These are phyloP conservation scores for Chaetomiaceae sp. DNA, from an alignment of 2,329 filamentous ascomycete genomes.

Conservation along the genomic window DNA sequence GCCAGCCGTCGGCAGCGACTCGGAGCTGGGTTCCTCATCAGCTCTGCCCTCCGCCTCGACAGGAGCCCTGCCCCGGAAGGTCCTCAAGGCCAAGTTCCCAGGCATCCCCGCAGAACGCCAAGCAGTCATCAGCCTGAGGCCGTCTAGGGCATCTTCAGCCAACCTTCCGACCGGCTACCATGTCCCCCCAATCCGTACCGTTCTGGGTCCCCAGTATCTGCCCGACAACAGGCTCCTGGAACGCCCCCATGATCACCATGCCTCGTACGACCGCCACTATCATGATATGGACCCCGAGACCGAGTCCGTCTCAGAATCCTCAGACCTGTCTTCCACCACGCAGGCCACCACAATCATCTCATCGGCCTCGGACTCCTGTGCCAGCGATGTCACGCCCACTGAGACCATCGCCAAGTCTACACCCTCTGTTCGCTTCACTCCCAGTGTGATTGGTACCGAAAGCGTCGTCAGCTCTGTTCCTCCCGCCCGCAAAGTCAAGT, in stretches of 20 bases:
- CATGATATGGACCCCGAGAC: slow-evolving; percentile 29
- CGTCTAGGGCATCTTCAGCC: slow-evolving; percentile 21
- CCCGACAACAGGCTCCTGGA: slow-evolving; percentile 17
- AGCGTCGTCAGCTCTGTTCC: slow-evolving; percentile 15
- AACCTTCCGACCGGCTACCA: slow-evolving; percentile 19
- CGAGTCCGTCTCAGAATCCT: slow-evolving; percentile 34
- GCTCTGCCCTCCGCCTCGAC: slow-evolving; percentile 10
- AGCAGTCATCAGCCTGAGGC: slow-evolving; percentile 23
- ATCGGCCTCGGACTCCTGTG: slow-evolving; percentile 21
- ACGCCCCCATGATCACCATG: slow-evolving; percentile 14
- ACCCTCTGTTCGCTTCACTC: slow-evolving; percentile 26
- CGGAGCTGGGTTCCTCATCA: slow-evolving; percentile 15
- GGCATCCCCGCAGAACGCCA: slow-evolving; percentile 22
- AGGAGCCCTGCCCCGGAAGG: slow-evolving; percentile 23
- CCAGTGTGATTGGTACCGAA: slow-evolving; percentile 24
- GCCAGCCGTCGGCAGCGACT: slow-evolving; percentile 21
- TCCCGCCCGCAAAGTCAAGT: slow-evolving; percentile 20
- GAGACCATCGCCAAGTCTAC: slow-evolving; percentile 21
- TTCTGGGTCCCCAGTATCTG: slow-evolving; percentile 19
- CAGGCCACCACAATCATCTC: slow-evolving; percentile 37
- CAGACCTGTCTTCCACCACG: slow-evolving; percentile 36
- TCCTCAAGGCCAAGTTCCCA: slow-evolving; percentile 27
- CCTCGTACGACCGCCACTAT: slow-evolving; percentile 16
- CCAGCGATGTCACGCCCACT: slow-evolving; percentile 25
- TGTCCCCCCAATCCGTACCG: slow-evolving; percentile 21